Percentiles rank a stretch among this genome's conserved stretches.
Conservation (phyloP, 805 yeast species). For the Kluyveromyces nonfermentans region DNA sequence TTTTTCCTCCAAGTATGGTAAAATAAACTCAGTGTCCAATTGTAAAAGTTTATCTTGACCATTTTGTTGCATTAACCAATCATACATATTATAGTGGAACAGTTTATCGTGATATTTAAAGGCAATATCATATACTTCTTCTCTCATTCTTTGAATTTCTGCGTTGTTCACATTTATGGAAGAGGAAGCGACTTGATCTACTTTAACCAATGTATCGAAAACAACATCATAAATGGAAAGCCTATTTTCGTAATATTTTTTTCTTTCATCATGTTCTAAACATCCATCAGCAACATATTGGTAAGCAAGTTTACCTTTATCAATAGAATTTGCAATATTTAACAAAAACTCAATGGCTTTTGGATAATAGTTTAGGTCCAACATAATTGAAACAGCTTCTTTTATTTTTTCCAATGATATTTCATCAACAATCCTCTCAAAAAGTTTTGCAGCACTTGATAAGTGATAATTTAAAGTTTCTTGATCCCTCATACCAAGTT, state of each 20-base stretch:
- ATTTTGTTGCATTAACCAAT: conserved; percentile 80
- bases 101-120: conserved; percentile 66
- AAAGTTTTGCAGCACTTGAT: conserved; percentile 61
- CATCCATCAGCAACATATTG: conserved; percentile 47
- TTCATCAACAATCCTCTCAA: conserved; percentile 72
- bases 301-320: conserved; percentile 47
- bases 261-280: conserved; percentile 42
- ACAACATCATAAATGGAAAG: conserved; percentile 58
- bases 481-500: conserved; percentile 57
- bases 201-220: conserved; percentile 62
- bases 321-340: conserved; percentile 63
- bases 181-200: conserved; percentile 55
- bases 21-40: conserved; percentile 70
- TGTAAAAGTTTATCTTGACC: conserved; percentile 68
- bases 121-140: conserved; percentile 64
- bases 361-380: conserved; percentile 65
- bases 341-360: conserved; percentile 81
- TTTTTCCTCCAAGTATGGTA: conserved; percentile 65
- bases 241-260: conserved; percentile 42
- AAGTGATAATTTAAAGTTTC: conserved; percentile 62
- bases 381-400: conserved; percentile 71
- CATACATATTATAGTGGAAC: conserved; percentile 89
- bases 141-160: conserved; percentile 49
- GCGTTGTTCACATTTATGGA: conserved; percentile 19
- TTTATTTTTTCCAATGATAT: conserved; percentile 70